phyloP scores from a whole-genome alignment of 83 land plant genomes.

The Picea abies region DNA sequence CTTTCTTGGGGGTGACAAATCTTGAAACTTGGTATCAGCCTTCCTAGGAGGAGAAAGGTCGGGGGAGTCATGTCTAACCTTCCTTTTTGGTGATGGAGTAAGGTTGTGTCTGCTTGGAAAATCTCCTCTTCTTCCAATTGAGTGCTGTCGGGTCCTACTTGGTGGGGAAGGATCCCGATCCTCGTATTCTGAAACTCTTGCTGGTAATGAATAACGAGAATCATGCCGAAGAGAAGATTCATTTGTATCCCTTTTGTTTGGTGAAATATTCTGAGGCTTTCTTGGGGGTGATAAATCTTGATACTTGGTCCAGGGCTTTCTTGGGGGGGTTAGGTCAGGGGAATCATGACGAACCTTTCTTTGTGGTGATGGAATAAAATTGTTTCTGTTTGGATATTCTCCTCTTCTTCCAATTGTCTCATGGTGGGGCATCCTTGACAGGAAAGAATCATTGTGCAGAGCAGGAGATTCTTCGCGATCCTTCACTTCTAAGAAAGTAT shows the following conservation, averaged over 20 bases:
- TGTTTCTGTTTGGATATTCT: neutral
- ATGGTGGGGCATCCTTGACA: too few species aligned
- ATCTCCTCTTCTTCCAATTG: neutral
- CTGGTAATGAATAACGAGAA: neutral
- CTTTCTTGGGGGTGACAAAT: slow-evolving; percentile 12
- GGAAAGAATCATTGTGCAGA: neutral
- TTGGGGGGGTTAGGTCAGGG: neutral
- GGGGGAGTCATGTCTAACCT: slow-evolving; percentile 5
- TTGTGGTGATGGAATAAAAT: neutral
- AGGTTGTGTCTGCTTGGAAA: too few species aligned
- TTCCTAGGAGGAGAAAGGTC: slow-evolving; percentile 19
- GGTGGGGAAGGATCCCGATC: slow-evolving; percentile 38
- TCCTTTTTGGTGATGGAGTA: neutral
- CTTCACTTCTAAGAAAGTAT: neutral
- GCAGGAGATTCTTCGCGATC: neutral
- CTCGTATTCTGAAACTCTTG: too few species aligned
- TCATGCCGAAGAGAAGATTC: neutral
- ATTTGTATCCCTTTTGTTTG: neutral
- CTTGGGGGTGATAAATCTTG: slow-evolving; percentile 24
- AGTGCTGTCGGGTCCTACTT: slow-evolving; percentile 8
- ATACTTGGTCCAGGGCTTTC: neutral
- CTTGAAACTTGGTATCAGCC: neutral
- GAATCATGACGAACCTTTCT: slow-evolving; percentile 4
- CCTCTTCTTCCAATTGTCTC: too few species aligned
- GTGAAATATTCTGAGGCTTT: neutral